A percentile compares a stretch with the other conserved stretches of the same genome.
Evolutionary conservation across 2,329 filamentous ascomycete species (phyloP).

Genomic region (Pseudocercospora cruenta): DNA sequence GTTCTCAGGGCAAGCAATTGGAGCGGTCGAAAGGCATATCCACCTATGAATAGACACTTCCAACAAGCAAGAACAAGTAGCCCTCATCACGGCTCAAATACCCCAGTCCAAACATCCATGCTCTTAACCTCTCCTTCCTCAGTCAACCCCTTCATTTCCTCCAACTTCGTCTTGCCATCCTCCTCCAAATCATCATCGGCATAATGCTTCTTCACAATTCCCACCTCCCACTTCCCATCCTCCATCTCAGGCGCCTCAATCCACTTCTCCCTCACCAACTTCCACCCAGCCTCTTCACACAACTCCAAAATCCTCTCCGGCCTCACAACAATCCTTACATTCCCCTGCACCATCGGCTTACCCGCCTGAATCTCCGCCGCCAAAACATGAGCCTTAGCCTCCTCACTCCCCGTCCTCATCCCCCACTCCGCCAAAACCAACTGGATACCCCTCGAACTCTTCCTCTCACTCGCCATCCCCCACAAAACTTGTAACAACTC

Average conservation of each 20-base stretch:
- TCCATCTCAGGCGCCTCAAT: conserved; percentile 43
- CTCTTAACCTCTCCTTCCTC: conserved; percentile 15
- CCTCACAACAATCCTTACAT: conserved; percentile 54
- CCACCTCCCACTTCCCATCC: conserved; percentile 56
- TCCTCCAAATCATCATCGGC: conserved; percentile 10
- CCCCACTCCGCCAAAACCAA: conserved; percentile 21
- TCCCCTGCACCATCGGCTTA: conserved; percentile 44
- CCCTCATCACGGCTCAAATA: conserved; percentile 12
- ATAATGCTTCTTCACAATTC: conserved; percentile 30
- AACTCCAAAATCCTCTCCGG: conserved; percentile 47
- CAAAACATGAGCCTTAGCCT: conserved; percentile 55
- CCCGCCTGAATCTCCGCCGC: conserved; percentile 55
- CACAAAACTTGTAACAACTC: neutral
- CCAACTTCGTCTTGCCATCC: conserved; percentile 13
- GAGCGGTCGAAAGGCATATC: neutral
- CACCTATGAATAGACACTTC: neutral
- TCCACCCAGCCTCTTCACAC: conserved; percentile 45
- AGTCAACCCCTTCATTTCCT: conserved; percentile 25
- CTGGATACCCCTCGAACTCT: neutral
- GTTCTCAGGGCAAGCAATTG: neutral
- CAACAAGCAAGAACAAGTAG: neutral
- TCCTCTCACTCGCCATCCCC: neutral
- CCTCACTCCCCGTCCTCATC: conserved; percentile 6
- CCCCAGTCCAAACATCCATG: conserved; percentile 30
- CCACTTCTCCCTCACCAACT: conserved; percentile 41